These are phyloP conservation scores for Trichomonas tenax DNA, from an alignment of 208 protist genomes.

Conservation along the genomic window DNA sequence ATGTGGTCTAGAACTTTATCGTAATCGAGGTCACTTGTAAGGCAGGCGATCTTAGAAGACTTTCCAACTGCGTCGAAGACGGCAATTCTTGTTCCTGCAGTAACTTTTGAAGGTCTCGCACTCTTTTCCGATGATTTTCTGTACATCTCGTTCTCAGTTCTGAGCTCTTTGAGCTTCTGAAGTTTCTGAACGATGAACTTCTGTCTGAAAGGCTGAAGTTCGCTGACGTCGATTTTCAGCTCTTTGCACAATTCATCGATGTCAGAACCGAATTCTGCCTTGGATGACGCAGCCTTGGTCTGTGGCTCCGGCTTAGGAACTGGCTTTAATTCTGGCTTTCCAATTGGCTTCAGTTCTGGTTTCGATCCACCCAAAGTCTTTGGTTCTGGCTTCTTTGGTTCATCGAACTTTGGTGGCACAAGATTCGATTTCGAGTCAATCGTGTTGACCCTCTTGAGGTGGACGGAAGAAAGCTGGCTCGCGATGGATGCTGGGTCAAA, in stretches of 20 bases:
- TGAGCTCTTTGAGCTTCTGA: neutral
- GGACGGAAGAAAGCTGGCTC: no score
- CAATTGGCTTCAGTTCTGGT: neutral
- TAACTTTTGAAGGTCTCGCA: neutral
- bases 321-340: neutral
- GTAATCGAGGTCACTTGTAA: neutral
- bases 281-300: neutral
- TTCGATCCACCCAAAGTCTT: neutral
- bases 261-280: neutral
- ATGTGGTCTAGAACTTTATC: neutral
- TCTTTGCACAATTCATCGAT: neutral
- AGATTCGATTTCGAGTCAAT: no score
- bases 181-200: neutral
- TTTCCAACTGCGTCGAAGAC: neutral
- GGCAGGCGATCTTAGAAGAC: neutral
- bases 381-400: no score
- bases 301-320: neutral
- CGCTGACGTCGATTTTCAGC: neutral
- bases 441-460: no score
- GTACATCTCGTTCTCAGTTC: neutral
- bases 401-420: no score
- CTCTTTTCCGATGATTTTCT: neutral
- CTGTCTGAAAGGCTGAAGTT: neutral
- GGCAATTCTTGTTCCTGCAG: neutral
- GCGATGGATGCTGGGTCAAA: no score